phyloP scores from a whole-genome alignment of 148 eudicot species.

The Chenopodium formosanum region DNA sequence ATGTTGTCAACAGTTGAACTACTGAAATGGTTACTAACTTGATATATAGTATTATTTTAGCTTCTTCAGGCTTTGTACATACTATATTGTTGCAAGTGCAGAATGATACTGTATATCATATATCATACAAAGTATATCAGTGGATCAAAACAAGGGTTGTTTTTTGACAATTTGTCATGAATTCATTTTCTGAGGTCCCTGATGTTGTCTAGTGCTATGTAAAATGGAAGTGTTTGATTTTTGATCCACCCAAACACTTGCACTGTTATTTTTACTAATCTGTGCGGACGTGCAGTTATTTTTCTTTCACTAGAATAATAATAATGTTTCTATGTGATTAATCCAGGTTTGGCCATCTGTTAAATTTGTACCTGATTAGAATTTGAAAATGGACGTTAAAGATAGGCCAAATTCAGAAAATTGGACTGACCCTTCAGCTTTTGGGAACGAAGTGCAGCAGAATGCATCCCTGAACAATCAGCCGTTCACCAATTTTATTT shows the following conservation, averaged over 20 bases:
- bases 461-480: conserved; percentile 39
- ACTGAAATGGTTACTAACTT: background rate
- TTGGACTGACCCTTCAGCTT: conserved; percentile 45
- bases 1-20: background rate
- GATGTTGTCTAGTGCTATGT: background rate
- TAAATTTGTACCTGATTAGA: conserved; percentile 9
- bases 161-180: background rate
- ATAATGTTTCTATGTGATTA: background rate
- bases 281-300: background rate
- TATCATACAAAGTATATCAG: background rate
- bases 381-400: conserved; percentile 49
- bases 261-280: background rate
- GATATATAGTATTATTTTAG: background rate
- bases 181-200: background rate
- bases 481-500: conserved; percentile 33
- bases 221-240: background rate
- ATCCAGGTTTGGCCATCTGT: conserved; percentile 17
- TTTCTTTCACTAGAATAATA: background rate
- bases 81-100: background rate
- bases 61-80: background rate
- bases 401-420: conserved; percentile 41
- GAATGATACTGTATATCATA: background rate
- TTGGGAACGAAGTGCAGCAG: conserved; percentile 31
- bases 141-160: background rate
- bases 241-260: background rate